Conservation (phyloP, 345 rosid genomes). For the Reutealis trisperma region DNA sequence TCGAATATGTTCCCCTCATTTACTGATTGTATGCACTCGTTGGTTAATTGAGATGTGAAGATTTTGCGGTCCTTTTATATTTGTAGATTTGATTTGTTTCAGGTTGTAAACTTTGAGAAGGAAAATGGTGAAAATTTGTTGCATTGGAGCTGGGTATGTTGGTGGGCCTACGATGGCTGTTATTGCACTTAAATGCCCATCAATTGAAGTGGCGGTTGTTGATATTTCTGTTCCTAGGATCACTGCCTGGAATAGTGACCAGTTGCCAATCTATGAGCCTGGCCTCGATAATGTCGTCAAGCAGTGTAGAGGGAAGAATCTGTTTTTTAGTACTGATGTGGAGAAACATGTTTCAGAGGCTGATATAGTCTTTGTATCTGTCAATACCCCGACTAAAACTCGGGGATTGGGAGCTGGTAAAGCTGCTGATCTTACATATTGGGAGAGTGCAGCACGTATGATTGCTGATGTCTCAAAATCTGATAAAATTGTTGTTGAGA, state of each 20-base stretch:
- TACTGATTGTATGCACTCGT: too few species aligned
- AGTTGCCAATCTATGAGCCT: conserved; percentile 91
- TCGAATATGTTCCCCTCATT: background rate
- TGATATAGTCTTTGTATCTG: conserved; percentile 87
- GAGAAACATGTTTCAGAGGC: conserved; percentile 84
- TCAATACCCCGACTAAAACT: conserved; percentile 90
- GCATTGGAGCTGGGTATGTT: conserved; percentile 97
- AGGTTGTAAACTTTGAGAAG: conserved; percentile 23
- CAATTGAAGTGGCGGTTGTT: conserved; percentile 83
- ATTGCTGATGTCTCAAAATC: conserved; percentile 90
- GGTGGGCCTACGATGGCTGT: conserved; percentile 98
- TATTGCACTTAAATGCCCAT: conserved; percentile 88
- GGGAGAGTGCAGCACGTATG: conserved; percentile 97
- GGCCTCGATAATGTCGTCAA: conserved; percentile 83
- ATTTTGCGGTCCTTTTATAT: background rate
- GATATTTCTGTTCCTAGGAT: conserved; percentile 81
- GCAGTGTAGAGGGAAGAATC: conserved; percentile 81
- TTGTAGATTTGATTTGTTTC: background rate
- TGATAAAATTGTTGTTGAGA: conserved; percentile 89
- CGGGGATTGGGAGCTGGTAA: conserved; percentile 93
- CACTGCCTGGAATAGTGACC: conserved; percentile 84
- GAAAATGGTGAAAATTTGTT: conserved; percentile 94
- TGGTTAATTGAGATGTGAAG: background rate
- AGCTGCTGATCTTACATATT: conserved; percentile 92
- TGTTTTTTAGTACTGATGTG: conserved; percentile 89